Evolutionary conservation across 192 early-diverging fungal genomes (phyloP), one percentile per base, ranked within the genome.

Genomic region (Funneliformis mosseae): DNA sequence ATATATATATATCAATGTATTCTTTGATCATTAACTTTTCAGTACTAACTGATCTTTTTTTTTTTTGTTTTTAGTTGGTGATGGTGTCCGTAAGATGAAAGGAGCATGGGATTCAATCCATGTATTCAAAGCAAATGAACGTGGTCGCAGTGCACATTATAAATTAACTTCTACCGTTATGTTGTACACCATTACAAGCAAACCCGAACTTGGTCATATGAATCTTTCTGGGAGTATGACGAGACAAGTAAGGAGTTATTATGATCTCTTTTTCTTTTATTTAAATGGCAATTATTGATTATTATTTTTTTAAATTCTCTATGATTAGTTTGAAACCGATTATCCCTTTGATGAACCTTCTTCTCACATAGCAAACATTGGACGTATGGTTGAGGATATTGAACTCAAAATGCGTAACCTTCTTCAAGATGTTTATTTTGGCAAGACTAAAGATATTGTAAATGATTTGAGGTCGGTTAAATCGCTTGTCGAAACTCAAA

Each of bases 51-150:
- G n/a, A 74, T 7, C 27, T 8, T 61, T 25, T 76, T 43, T 7
- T 48, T 8, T 70, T 25, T 76, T 43, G 9, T 48, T 8, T 70
- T 69, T 60, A 81, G 69, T 64, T 46, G 23, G 45, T 81, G 90
- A 89, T 23, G 87, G 90, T 41, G 92, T 93, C 76, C 89, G 88
- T 71, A 88, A 91, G 42, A 90, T 92, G 80, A 95, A 95, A 80
- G 97, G 97, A 25, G 91, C 96, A 23, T 99, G 98, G 98, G 98
- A 99, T 82, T 98, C 97, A 14, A 97, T 98, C 82, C 98, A 99
- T 78, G 96, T 99, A 7, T 90, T 99, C 74, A 95, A 97, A 83
- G 97, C 95, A 7, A 84, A 92, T 77, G 95, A 98, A 84, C 91
- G 92, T 79, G 91, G 92, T 18, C 93, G 96, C 43, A 88, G 86